Conservation (phyloP, 371 early-diverging fungal genomes). For the Circinella umbellata region DNA sequence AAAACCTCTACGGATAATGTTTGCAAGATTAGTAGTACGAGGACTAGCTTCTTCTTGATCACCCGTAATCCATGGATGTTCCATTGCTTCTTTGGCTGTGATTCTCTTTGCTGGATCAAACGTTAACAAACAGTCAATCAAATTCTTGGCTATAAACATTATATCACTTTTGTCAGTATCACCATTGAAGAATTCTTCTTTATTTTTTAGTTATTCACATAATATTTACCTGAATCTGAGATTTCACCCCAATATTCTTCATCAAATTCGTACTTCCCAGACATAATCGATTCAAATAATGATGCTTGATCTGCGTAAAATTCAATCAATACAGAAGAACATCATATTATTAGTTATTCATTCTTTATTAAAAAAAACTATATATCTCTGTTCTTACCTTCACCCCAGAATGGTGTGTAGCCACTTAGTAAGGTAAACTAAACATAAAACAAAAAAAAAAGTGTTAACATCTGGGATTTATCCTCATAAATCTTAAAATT, state of each 20-base stretch:
- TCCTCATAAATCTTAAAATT: background rate
- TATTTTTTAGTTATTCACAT: background rate
- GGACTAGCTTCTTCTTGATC: slow-evolving; percentile 25
- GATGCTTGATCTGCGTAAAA: slow-evolving; percentile 7
- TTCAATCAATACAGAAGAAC: no score
- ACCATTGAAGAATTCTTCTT: background rate
- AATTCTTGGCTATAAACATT: slow-evolving; percentile 72
- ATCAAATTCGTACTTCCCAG: slow-evolving; percentile 75
- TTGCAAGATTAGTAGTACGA: slow-evolving; percentile 30
- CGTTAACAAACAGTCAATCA: slow-evolving; percentile 75
- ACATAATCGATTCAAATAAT: slow-evolving; percentile 57
- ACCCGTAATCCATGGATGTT: slow-evolving; percentile 74
- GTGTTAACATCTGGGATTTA: no score
- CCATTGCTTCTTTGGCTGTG: slow-evolving; percentile 75
- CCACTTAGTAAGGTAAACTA: slow-evolving; percentile 86
- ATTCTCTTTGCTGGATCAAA: slow-evolving; percentile 73
- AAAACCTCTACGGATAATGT: slow-evolving; percentile 29
- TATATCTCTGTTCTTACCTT: slow-evolving; percentile 35
- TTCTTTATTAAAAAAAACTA: no score
- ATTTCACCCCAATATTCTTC: slow-evolving; percentile 83
- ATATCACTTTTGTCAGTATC: background rate
- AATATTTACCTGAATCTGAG: slow-evolving; percentile 61
- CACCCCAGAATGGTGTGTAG: slow-evolving; percentile 88
- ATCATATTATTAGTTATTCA: background rate
- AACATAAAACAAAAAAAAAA: background rate